Evolutionary conservation across 148 eudicot species (phyloP), one percentile per base, ranked within the genome.

Genomic region (Rhododendron ovatum): DNA sequence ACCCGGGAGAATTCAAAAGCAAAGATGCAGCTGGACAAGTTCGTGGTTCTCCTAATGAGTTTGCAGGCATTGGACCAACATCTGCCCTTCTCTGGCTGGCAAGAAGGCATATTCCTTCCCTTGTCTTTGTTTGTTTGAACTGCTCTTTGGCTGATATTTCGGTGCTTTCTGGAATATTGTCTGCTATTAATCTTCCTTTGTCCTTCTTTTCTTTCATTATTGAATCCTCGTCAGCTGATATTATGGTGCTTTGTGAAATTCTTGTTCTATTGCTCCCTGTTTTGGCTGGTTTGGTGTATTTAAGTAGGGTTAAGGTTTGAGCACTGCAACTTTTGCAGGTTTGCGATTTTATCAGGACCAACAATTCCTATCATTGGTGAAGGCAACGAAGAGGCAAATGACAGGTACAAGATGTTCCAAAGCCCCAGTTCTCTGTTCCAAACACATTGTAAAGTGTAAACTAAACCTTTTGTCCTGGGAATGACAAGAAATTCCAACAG

Each of bases 341-440:
- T 92, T 91, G 98, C 98, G 83, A 86, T 96, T 84, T 90, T 96
- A 90, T 93, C 98, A 8, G 99, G 99, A 59, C 99, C 99, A 73
- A 95, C 99, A 57, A 95, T 96, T 88, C 99, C 99, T 76, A 96
- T 96, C 85, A 96, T 96, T 91, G 99, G 99, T 24, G 99, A 96
- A 92, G 99, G 96, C 82, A 89, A 94, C 81, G 94, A 92, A 87
- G 98, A 96, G 89, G 96, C 98, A 85, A 96, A 96, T 91, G 99
- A 96, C 81, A 92, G 95, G 99, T 96, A 92, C 30, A 4, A 78
- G 63, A 20, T 33, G 39, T 14, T 73, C 53, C 14, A 73, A 28
- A 11, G 12, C 48, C n/a, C 24, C 78, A 48, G 39, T 51, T 37
- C 28, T 78, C 37, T 33, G 45, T 65, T 79, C 51, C 80, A 69